Percentiles rank a stretch among this genome's conserved stretches.
These are phyloP conservation scores for Rhododendron vialii DNA, from an alignment of 148 eudicot species.

Conservation along the genomic window DNA sequence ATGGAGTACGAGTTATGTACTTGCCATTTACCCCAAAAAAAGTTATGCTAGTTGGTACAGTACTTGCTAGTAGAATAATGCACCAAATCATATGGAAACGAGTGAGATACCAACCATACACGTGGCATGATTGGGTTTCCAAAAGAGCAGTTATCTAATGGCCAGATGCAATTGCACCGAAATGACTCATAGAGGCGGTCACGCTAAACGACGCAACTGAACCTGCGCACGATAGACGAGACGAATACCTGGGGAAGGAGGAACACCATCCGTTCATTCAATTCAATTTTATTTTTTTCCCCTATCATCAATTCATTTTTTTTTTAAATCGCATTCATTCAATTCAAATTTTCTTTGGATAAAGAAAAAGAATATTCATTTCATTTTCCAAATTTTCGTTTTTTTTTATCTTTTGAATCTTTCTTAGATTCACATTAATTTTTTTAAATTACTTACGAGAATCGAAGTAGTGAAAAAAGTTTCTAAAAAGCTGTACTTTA, in stretches of 20 bases:
- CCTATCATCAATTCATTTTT: background rate
- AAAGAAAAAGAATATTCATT: too few relatives aligned
- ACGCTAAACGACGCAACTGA: slow-evolving; percentile 4
- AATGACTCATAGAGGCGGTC: background rate
- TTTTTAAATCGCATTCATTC: background rate
- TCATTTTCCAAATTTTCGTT: too few relatives aligned
- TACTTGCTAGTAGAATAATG: background rate
- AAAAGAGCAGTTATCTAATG: background rate
- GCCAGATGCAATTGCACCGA: slow-evolving; percentile 1
- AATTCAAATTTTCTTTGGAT: too few relatives aligned
- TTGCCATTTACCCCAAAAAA: too few relatives aligned
- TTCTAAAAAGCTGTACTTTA: too few relatives aligned
- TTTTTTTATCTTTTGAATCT: too few relatives aligned
- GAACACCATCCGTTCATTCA: background rate
- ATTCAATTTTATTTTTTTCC: background rate
- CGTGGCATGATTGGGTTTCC: background rate
- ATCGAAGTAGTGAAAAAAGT: too few relatives aligned
- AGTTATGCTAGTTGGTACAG: too few relatives aligned
- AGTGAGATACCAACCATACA: slow-evolving; percentile 1
- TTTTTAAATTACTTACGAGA: background rate
- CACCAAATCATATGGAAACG: background rate
- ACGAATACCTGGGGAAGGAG: slow-evolving; percentile 9
- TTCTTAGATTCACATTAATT: too few relatives aligned
- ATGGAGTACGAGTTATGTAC: background rate
- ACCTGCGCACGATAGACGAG: slow-evolving; percentile 10